Conservation (phyloP, 1,139 yeast genomes). For the Debaryomyces fabryi region DNA sequence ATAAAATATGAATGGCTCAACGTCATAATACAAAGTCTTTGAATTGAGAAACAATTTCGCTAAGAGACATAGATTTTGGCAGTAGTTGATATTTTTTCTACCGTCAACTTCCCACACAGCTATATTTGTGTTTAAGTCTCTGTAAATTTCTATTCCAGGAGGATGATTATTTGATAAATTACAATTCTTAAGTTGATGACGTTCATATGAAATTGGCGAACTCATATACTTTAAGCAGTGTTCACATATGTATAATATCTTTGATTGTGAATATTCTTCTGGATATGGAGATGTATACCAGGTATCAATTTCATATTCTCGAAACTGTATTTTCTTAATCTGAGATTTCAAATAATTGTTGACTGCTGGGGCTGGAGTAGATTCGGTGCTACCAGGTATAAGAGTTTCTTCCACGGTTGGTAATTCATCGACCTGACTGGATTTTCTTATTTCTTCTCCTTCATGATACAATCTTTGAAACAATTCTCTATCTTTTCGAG, state of each 20-base stretch:
- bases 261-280: conserved; percentile 71
- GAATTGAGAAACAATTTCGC: conserved; percentile 90
- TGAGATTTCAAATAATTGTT: conserved; percentile 27
- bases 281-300: conserved; percentile 97
- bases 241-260: conserved; percentile 75
- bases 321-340: conserved; percentile 62
- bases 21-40: conserved; percentile 90
- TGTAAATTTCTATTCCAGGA: conserved; percentile 89
- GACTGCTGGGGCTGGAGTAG: conserved; percentile 20
- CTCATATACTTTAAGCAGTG: conserved; percentile 82
- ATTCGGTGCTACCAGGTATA: conserved; percentile 12
- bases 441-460: conserved; percentile 26
- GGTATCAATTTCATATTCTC: conserved; percentile 75
- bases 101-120: conserved; percentile 95
- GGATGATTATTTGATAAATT: conserved; percentile 60
- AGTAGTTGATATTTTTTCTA: conserved; percentile 73
- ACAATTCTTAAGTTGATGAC: conserved; percentile 77
- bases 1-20: conserved; percentile 91
- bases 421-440: neutral
- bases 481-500: conserved; percentile 46
- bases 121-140: conserved; percentile 53
- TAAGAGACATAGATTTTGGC: conserved; percentile 85
- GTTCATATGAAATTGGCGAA: conserved; percentile 63
- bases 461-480: conserved; percentile 40
- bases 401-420: neutral